Evolutionary conservation across 1,284 basidiomycete species (phyloP).

Genomic region (Macrocystidia cucumis): DNA sequence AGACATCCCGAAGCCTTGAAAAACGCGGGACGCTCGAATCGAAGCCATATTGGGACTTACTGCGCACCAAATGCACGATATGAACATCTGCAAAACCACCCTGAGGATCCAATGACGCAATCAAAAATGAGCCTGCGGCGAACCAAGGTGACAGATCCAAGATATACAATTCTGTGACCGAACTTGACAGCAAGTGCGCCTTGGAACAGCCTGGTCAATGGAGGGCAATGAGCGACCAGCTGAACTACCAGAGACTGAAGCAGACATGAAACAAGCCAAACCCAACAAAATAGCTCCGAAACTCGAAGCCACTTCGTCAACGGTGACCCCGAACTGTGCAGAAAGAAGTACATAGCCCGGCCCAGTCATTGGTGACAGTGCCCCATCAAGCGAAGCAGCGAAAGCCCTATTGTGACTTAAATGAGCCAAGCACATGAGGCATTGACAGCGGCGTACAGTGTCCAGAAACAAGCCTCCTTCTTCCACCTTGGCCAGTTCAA

Average conservation of each 20-base stretch:
- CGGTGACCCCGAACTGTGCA: constrained; percentile 28
- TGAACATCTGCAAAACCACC: constrained; percentile 27
- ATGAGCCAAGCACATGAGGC: background rate
- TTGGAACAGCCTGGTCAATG: constrained; percentile 27
- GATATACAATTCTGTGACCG: constrained; percentile 35
- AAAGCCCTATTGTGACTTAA: constrained; percentile 20
- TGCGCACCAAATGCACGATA: constrained; percentile 37
- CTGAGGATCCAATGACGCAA: background rate
- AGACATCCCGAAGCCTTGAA: constrained; percentile 39
- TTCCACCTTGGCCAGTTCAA: constrained; percentile 39
- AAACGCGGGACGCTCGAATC: constrained; percentile 31
- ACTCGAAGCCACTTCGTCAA: constrained; percentile 31
- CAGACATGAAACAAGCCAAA: constrained; percentile 31
- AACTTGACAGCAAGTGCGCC: constrained; percentile 34
- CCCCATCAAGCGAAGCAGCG: constrained; percentile 33
- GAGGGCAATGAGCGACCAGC: background rate
- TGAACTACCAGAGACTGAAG: background rate
- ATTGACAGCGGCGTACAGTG: constrained; percentile 18
- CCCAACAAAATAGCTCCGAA: constrained; percentile 32
- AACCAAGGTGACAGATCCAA: constrained; percentile 30
- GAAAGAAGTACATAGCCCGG: constrained; percentile 33
- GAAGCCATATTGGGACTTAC: constrained; percentile 30
- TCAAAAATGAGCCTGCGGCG: constrained; percentile 1
- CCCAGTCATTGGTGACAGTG: constrained; percentile 33
- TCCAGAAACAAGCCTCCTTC: constrained; percentile 38